Evolutionary conservation across 495 filamentous ascomycete species (phyloP).

Genomic region (Durotheca rogersii): DNA sequence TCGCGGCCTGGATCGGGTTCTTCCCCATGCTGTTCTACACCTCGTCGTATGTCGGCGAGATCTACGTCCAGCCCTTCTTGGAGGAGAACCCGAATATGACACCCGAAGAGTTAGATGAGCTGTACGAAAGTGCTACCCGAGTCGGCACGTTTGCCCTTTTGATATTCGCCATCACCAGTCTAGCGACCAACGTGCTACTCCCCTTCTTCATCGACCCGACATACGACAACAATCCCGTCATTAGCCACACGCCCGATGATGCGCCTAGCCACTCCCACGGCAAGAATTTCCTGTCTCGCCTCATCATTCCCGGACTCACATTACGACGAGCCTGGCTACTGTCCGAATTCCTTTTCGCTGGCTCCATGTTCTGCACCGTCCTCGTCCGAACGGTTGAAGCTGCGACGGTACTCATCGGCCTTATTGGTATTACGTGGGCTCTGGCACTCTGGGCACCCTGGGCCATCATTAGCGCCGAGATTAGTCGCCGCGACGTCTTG

Average conservation of each 20-base stretch:
- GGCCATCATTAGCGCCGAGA: constrained; percentile 86
- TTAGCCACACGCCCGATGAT: constrained; percentile 23
- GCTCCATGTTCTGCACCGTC: constrained; percentile 77
- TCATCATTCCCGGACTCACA: constrained; percentile 77
- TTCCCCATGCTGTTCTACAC: constrained; percentile 95
- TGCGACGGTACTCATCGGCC: constrained; percentile 70
- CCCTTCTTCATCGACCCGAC: constrained; percentile 80
- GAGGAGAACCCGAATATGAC: constrained; percentile 73
- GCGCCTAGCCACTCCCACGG: constrained; percentile 26
- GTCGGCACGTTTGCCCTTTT: constrained; percentile 81
- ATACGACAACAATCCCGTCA: constrained; percentile 51
- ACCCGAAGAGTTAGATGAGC: constrained; percentile 66
- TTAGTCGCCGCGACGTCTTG: constrained; percentile 72
- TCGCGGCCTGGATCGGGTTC: constrained; percentile 92
- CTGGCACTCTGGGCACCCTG: constrained; percentile 89
- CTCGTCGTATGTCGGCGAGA: constrained; percentile 86
- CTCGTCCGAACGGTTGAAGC: constrained; percentile 64
- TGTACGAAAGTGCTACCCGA: constrained; percentile 81
- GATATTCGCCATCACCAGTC: constrained; percentile 81
- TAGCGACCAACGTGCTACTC: constrained; percentile 74
- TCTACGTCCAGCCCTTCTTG: constrained; percentile 81
- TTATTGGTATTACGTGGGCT: constrained; percentile 86
- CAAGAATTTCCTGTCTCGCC: constrained; percentile 50
- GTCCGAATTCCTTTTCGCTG: constrained; percentile 75
- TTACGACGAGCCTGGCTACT: constrained; percentile 83